Percentiles rank a stretch among this genome's conserved stretches.
These are phyloP conservation scores for Neopestalotiopsis rosae DNA, from an alignment of 2,329 filamentous ascomycete genomes.

Conservation along the genomic window DNA sequence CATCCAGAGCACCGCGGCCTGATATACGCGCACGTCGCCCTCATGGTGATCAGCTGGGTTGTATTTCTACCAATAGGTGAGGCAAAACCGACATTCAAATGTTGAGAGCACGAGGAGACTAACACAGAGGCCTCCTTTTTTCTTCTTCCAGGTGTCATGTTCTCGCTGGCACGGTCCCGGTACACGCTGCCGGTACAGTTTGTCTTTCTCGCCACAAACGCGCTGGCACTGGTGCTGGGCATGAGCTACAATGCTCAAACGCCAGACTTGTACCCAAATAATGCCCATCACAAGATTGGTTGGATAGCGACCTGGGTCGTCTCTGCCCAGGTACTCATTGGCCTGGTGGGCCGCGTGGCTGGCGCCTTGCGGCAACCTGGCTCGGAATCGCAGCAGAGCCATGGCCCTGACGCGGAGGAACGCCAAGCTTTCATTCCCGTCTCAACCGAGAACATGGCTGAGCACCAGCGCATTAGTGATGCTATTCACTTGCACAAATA, in stretches of 20 bases:
- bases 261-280: slow-evolving; percentile 84
- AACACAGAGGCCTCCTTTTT: slow-evolving; percentile 21
- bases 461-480: slow-evolving; percentile 52
- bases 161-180: slow-evolving; percentile 81
- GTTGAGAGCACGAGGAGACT: not conserved
- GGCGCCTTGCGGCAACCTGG: slow-evolving; percentile 41
- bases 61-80: slow-evolving; percentile 72
- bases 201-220: slow-evolving; percentile 67
- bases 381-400: slow-evolving; percentile 17
- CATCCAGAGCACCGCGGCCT: slow-evolving; percentile 42
- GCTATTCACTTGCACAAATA: slow-evolving; percentile 42
- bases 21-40: slow-evolving; percentile 63
- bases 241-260: slow-evolving; percentile 80
- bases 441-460: slow-evolving; percentile 58
- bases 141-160: slow-evolving; percentile 72
- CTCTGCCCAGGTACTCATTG: slow-evolving; percentile 71
- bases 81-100: slow-evolving; percentile 30
- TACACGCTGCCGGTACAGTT: slow-evolving; percentile 74
- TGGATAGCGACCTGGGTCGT: slow-evolving; percentile 82
- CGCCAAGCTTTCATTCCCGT: slow-evolving; percentile 67
- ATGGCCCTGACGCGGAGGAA: slow-evolving; percentile 44
- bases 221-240: slow-evolving; percentile 67
- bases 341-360: slow-evolving; percentile 66
- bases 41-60: slow-evolving; percentile 74
- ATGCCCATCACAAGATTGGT: slow-evolving; percentile 86